Conservation (phyloP, 2,329 filamentous ascomycete species). For the Fusarium sp. region DNA sequence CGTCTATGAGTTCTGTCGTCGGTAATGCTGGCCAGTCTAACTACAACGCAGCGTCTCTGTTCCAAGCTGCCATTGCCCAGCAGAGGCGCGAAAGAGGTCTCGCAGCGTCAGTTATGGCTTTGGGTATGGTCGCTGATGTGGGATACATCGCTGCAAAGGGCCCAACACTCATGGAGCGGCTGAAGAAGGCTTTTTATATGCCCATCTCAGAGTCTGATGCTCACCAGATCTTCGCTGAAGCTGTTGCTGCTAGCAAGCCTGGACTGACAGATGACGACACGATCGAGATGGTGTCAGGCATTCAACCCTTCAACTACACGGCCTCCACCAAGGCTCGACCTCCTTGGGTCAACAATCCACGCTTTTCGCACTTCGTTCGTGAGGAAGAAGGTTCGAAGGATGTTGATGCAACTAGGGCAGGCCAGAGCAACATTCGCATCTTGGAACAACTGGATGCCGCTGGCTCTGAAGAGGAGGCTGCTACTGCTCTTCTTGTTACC, state of each 20-base stretch:
- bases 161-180: background rate
- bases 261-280: background rate
- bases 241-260: background rate
- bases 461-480: background rate
- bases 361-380: background rate
- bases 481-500: background rate
- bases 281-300: background rate
- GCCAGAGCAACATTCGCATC: background rate
- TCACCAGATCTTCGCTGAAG: constrained; percentile 2
- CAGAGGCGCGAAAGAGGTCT: background rate
- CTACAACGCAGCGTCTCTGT: background rate
- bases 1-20: background rate
- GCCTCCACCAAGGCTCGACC: background rate
- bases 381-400: background rate
- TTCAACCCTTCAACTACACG: background rate
- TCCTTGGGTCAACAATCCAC: constrained; percentile 1
- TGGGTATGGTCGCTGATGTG: background rate
- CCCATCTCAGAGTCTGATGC: background rate
- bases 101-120: background rate
- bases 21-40: constrained; percentile 2
- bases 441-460: background rate
- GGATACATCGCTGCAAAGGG: constrained; percentile 1
- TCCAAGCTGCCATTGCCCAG: background rate
- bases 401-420: background rate
- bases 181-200: background rate